Conservation (phyloP, 148 eudicot species). For the Cornus controversa region DNA sequence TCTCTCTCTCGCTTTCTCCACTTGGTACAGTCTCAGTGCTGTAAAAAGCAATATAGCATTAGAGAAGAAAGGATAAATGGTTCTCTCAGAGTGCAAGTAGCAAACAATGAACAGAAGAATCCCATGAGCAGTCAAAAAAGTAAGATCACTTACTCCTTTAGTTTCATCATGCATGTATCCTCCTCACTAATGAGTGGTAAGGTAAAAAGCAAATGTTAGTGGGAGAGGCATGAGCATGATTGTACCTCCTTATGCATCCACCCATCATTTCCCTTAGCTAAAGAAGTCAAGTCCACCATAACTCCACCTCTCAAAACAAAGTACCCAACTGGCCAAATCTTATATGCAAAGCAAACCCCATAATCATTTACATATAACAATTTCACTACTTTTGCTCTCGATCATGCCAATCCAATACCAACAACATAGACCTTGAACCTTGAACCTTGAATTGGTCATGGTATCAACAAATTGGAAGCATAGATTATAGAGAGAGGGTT, state of each 20-base stretch:
- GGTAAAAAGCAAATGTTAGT: conserved; percentile 11
- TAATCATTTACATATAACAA: not conserved
- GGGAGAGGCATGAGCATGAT: conserved; percentile 10
- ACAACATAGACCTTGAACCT: not conserved
- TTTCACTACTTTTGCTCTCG: not conserved
- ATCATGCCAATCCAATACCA: not conserved
- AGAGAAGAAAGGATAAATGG: not conserved
- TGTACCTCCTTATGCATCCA: not conserved
- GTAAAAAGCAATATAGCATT: not conserved
- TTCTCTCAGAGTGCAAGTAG: not conserved
- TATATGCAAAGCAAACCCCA: not conserved
- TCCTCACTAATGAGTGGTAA: conserved; percentile 3
- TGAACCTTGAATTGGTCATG: not conserved
- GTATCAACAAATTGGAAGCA: not conserved
- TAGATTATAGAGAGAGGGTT: not conserved
- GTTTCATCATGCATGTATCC: not conserved
- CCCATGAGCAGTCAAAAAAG: not conserved
- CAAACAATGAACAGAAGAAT: not conserved
- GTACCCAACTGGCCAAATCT: not conserved
- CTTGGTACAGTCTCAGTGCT: not conserved
- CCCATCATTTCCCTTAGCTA: conserved; percentile 7
- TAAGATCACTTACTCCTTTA: too few relatives aligned
- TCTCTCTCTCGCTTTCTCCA: too few relatives aligned
- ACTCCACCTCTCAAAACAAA: conserved; percentile 13
- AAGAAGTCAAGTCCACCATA: conserved; percentile 5